A percentile compares a stretch with the other conserved stretches of the same genome.
phyloP scores from a whole-genome alignment of 108 stramenopile genomes.

The Poteriospumella lacustris region DNA sequence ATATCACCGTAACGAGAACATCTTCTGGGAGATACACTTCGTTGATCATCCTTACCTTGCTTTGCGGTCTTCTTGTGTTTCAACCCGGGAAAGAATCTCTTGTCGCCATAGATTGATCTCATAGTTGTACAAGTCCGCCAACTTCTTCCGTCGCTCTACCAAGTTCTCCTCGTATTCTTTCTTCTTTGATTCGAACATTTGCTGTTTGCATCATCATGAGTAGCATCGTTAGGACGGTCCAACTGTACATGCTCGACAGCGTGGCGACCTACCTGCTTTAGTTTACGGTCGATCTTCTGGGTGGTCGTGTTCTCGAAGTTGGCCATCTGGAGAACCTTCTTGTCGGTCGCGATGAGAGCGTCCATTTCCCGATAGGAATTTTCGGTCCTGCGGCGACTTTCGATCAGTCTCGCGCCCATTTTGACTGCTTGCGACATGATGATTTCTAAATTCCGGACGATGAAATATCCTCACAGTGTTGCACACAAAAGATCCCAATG shows the following conservation, averaged over 20 bases:
- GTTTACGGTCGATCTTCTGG: not conserved
- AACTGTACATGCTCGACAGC: not conserved
- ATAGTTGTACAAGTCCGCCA: constrained; percentile 27
- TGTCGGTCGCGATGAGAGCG: not conserved
- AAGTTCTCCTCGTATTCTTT: constrained; percentile 5
- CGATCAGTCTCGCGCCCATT: no score
- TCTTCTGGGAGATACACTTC: not conserved
- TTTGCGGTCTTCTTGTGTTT: constrained; percentile 23
- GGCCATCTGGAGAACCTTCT: constrained; percentile 10
- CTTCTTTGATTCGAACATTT: no score
- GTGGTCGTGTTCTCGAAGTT: constrained; percentile 10
- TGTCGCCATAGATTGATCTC: constrained; percentile 17
- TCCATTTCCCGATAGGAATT: constrained; percentile 22
- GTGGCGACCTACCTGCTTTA: not conserved
- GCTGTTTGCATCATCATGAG: no score
- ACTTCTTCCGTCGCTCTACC: not conserved
- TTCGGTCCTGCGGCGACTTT: not conserved
- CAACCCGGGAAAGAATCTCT: constrained; percentile 4
- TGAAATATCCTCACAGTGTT: no score
- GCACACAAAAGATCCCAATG: no score
- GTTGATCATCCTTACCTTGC: not conserved
- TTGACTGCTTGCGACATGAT: no score
- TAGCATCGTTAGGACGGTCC: not conserved
- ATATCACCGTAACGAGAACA: not conserved
- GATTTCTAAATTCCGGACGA: no score